Conservation (phyloP, 257 asterid genomes). For the Sherardia arvensis region DNA sequence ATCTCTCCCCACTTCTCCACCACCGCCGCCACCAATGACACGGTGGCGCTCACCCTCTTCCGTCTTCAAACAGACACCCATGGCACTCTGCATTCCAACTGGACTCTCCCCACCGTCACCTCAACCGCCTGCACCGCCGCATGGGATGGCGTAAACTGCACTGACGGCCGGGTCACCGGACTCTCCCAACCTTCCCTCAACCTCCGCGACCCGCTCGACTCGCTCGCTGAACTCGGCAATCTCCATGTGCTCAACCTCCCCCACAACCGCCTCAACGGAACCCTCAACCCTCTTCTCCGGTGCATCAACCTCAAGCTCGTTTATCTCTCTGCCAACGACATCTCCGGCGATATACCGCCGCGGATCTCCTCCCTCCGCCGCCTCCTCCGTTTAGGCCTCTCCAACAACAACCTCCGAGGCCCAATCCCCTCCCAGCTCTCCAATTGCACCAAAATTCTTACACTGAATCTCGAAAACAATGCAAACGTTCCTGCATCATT, state of each 20-base stretch:
- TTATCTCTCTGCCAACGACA: conserved; percentile 69
- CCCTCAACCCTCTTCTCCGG: conserved; percentile 35
- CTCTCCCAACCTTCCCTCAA: conserved; percentile 55
- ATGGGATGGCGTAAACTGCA: conserved; percentile 70
- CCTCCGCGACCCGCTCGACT: conserved; percentile 68
- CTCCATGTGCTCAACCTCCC: conserved; percentile 77
- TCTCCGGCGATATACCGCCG: conserved; percentile 64
- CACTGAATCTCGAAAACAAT: conserved; percentile 55
- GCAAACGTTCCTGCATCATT: conserved; percentile 42
- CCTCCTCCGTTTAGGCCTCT: conserved; percentile 67
- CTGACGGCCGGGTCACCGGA: conserved; percentile 57
- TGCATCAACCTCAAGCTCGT: conserved; percentile 64
- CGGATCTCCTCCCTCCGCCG: conserved; percentile 48
- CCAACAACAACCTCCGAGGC: conserved; percentile 69
- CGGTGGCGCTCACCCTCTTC: conserved; percentile 65
- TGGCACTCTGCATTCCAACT: conserved; percentile 59
- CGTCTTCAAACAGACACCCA: conserved; percentile 69
- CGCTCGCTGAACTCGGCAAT: conserved; percentile 60
- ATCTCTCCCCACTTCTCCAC: conserved; percentile 17
- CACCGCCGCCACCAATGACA: conserved; percentile 42
- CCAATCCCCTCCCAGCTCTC: conserved; percentile 37
- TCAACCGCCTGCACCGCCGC: conserved; percentile 54
- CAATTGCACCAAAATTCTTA: conserved; percentile 44
- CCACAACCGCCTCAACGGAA: conserved; percentile 64
- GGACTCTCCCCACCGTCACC: conserved; percentile 41